phyloP scores from a whole-genome alignment of 139 green algal species.

The Eudorina sp. region DNA sequence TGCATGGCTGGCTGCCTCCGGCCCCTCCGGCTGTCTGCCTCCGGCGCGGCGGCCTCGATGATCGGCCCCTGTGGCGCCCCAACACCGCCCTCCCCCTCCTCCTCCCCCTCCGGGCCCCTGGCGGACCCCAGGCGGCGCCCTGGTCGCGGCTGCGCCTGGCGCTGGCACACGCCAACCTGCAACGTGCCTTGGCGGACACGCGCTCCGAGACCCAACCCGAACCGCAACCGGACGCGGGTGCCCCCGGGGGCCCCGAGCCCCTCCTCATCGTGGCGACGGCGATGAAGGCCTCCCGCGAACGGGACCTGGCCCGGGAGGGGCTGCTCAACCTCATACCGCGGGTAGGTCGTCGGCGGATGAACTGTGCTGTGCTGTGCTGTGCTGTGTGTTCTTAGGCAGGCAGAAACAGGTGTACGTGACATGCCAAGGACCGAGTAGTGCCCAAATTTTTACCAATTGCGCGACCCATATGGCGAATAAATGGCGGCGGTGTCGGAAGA shows the following conservation, averaged over 20 bases:
- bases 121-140: neutral
- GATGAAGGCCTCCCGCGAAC: constrained; percentile 65
- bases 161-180: constrained; percentile 32
- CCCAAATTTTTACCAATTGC: no score
- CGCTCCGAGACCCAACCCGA: neutral
- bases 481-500: no score
- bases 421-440: no score
- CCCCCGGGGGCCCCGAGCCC: neutral
- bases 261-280: constrained; percentile 46
- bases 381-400: no score
- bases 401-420: no score
- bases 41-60: no score
- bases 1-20: no score
- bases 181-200: neutral
- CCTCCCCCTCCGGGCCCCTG: neutral
- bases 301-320: constrained; percentile 49
- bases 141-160: constrained; percentile 34
- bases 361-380: no score
- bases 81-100: neutral
- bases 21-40: no score
- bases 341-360: neutral
- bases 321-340: constrained; percentile 54
- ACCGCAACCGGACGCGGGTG: neutral
- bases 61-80: no score
- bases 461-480: no score